phyloP scores from a whole-genome alignment of 2,329 filamentous ascomycete species.

The Hortaea sp. region DNA sequence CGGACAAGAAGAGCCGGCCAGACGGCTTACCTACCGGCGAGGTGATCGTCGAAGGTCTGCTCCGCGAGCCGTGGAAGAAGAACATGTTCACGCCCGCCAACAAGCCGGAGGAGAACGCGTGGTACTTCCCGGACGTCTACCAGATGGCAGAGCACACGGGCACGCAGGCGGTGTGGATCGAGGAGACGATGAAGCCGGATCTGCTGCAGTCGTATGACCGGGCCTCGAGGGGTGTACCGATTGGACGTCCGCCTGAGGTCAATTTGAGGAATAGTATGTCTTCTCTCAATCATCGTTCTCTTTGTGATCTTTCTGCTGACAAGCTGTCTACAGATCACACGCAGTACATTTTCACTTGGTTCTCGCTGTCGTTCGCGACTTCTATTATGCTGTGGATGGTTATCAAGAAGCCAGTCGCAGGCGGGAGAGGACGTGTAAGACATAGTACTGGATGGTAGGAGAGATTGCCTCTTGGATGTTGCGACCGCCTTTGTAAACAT shows the following conservation, averaged over 20 bases:
- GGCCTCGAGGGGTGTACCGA: constrained; percentile 72
- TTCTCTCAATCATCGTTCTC: constrained; percentile 53
- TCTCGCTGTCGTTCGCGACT: constrained; percentile 67
- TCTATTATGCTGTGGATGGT: constrained; percentile 96
- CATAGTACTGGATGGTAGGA: not conserved
- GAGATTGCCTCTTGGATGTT: not conserved
- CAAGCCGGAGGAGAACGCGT: constrained; percentile 68
- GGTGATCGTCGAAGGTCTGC: constrained; percentile 70
- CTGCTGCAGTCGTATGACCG: constrained; percentile 66
- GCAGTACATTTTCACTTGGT: constrained; percentile 94
- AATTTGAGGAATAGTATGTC: constrained; percentile 74
- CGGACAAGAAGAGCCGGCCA: constrained; percentile 50
- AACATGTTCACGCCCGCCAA: constrained; percentile 97
- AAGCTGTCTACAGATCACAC: not conserved
- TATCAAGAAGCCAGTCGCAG: constrained; percentile 63
- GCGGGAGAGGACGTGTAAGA: not conserved
- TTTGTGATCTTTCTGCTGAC: not conserved
- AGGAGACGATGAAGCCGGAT: constrained; percentile 86
- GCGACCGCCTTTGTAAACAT: too few relatives aligned
- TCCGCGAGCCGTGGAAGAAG: constrained; percentile 89
- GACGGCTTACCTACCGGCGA: constrained; percentile 59
- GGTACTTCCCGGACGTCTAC: constrained; percentile 87
- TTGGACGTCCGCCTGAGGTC: constrained; percentile 78
- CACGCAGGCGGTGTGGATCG: constrained; percentile 85
- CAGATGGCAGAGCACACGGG: constrained; percentile 81